Percentiles rank a stretch among this genome's conserved stretches.
phyloP scores from a whole-genome alignment of 2,329 filamentous ascomycete genomes.

The Sarocladium kiliense region DNA sequence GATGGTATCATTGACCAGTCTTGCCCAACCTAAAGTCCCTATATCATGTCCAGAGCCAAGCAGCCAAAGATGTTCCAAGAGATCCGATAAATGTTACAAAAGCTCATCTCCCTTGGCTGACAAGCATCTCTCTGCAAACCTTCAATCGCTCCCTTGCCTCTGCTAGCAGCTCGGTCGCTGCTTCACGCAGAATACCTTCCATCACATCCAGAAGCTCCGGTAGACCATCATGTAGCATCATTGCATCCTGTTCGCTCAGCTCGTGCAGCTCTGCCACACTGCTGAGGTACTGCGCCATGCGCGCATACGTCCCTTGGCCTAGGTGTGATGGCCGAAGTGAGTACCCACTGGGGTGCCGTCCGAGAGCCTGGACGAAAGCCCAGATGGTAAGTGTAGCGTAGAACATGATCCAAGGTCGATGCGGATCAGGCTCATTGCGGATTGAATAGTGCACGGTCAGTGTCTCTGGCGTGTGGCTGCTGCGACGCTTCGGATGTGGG shows the following conservation, averaged over 20 bases:
- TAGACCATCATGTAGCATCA: constrained; percentile 56
- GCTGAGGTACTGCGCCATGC: constrained; percentile 41
- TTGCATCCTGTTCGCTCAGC: constrained; percentile 61
- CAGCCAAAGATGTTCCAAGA: too few species aligned
- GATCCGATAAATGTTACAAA: too few species aligned
- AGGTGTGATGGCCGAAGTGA: constrained; percentile 42
- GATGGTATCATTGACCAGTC: background rate
- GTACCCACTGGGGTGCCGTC: constrained; percentile 42
- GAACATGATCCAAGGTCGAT: constrained; percentile 87
- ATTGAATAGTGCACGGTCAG: constrained; percentile 59
- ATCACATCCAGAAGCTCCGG: constrained; percentile 40
- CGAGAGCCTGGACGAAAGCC: constrained; percentile 78
- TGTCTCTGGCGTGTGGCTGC: constrained; percentile 20
- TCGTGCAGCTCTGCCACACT: constrained; percentile 67
- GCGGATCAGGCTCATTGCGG: constrained; percentile 72
- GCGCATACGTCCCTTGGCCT: constrained; percentile 25
- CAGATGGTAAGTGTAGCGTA: constrained; percentile 82
- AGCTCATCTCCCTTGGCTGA: constrained; percentile 12
- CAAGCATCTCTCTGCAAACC: constrained; percentile 45
- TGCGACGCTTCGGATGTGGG: constrained; percentile 32
- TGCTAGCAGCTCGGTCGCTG: constrained; percentile 63
- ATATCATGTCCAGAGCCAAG: background rate
- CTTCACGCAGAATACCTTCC: constrained; percentile 35
- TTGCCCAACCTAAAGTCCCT: background rate
- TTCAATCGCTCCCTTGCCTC: constrained; percentile 69